Conservation (phyloP, 1,284 basidiomycete genomes). For the Fomitopsis palustris region DNA sequence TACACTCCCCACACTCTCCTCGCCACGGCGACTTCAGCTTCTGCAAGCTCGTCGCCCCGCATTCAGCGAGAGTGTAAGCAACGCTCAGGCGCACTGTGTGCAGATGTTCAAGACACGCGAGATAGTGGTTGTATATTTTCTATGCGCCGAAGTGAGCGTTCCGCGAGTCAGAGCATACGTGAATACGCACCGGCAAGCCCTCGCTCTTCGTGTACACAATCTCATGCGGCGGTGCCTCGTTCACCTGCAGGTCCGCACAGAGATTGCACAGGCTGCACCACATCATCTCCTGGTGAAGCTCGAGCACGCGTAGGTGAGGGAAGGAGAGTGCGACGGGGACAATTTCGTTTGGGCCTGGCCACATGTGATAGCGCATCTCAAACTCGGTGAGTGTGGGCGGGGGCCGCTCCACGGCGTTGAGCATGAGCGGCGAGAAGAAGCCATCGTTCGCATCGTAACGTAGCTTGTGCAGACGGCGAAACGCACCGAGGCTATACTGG, state of each 20-base stretch:
- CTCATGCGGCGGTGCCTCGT: slow-evolving; percentile 10
- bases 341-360: slow-evolving; percentile 15
- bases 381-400: slow-evolving; percentile 12
- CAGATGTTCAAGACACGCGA: slow-evolving; percentile 8
- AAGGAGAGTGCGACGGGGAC: slow-evolving; percentile 9
- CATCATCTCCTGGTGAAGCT: slow-evolving; percentile 13
- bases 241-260: slow-evolving; percentile 12
- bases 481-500: slow-evolving; percentile 5
- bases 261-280: slow-evolving; percentile 20
- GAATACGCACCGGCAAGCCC: slow-evolving; percentile 14
- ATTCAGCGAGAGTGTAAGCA: slow-evolving; percentile 7
- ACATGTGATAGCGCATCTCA: slow-evolving; percentile 16
- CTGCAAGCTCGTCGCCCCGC: slow-evolving; percentile 6
- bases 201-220: slow-evolving; percentile 14
- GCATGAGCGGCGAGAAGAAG: slow-evolving; percentile 9
- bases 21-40: slow-evolving; percentile 12
- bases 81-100: slow-evolving; percentile 10
- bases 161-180: neutral
- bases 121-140: slow-evolving; percentile 9
- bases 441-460: slow-evolving; percentile 14
- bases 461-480: slow-evolving; percentile 15
- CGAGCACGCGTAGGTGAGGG: slow-evolving; percentile 10
- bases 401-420: slow-evolving; percentile 1
- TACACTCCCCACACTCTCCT: slow-evolving; percentile 19
- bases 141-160: neutral